phyloP scores from a whole-genome alignment of 331 rosid species.

The Acacia concinna region DNA sequence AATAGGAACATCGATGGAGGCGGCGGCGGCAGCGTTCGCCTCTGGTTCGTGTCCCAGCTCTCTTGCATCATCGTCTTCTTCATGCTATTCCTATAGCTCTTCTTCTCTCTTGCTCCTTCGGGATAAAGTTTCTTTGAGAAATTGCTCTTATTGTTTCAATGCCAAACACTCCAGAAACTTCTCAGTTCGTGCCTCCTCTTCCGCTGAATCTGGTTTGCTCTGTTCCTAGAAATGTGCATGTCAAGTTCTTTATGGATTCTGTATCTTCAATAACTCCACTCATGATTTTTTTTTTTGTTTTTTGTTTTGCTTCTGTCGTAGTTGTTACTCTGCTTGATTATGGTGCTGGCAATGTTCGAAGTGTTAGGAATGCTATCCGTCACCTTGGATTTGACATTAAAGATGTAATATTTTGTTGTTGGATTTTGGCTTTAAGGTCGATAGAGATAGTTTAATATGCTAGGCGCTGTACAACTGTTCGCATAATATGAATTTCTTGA shows the following conservation, averaged over 20 bases:
- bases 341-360: constrained; percentile 95
- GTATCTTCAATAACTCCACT: not conserved
- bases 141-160: constrained; percentile 19
- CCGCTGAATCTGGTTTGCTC: constrained; percentile 58
- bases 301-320: constrained; percentile 1
- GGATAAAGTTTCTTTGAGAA: constrained; percentile 18
- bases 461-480: not conserved
- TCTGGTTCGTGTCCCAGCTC: constrained; percentile 2
- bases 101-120: constrained; percentile 52
- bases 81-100: constrained; percentile 14
- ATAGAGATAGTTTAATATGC: not conserved
- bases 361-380: constrained; percentile 85
- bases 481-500: not conserved
- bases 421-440: not conserved
- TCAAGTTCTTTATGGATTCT: not conserved
- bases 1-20: constrained; percentile 59
- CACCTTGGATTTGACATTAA: constrained; percentile 80
- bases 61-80: constrained; percentile 32
- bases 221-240: constrained; percentile 20
- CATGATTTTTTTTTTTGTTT: not conserved
- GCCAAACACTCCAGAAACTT: constrained; percentile 41
- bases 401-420: constrained; percentile 50
- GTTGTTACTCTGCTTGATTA: constrained; percentile 91
- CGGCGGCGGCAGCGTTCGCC: constrained; percentile 71
- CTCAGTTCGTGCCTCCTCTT: constrained; percentile 69